Evolutionary conservation across 805 yeast species (phyloP).

Genomic region (Kuraishia capsulata): DNA sequence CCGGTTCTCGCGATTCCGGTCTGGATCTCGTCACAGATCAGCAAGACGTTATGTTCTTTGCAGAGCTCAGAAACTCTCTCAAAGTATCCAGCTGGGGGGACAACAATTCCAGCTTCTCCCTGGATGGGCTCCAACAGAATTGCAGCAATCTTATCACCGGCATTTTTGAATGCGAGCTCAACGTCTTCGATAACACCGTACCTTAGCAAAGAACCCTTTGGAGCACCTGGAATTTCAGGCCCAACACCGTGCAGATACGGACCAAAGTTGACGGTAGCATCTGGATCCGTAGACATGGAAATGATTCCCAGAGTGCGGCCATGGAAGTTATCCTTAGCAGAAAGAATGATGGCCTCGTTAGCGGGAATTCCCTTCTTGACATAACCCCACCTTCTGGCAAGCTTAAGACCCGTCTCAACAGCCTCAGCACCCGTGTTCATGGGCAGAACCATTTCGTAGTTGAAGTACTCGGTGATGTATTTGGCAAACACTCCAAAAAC

Average conservation of each 20-base stretch:
- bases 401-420: slow-evolving; percentile 87
- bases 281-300: slow-evolving; percentile 94
- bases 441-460: slow-evolving; percentile 88
- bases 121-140: slow-evolving; percentile 91
- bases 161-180: slow-evolving; percentile 67
- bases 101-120: slow-evolving; percentile 97
- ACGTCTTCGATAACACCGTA: slow-evolving; percentile 85
- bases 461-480: slow-evolving; percentile 79
- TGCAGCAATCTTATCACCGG: slow-evolving; percentile 88
- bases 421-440: slow-evolving; percentile 99
- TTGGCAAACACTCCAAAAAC: slow-evolving; percentile 82
- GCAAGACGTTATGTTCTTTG: slow-evolving; percentile 72
- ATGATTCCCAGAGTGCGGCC: slow-evolving; percentile 94
- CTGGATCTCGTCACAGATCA: slow-evolving; percentile 95
- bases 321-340: slow-evolving; percentile 89
- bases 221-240: slow-evolving; percentile 72
- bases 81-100: slow-evolving; percentile 80
- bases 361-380: slow-evolving; percentile 74
- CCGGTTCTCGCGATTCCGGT: slow-evolving; percentile 98
- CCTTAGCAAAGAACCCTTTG: slow-evolving; percentile 50
- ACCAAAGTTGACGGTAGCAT: slow-evolving; percentile 81
- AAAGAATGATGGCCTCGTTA: slow-evolving; percentile 77
- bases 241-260: slow-evolving; percentile 83
- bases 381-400: slow-evolving; percentile 98
- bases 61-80: slow-evolving; percentile 65